These are phyloP conservation scores for Dendrothele bispora DNA, from an alignment of 768 basidiomycete species.

Conservation along the genomic window DNA sequence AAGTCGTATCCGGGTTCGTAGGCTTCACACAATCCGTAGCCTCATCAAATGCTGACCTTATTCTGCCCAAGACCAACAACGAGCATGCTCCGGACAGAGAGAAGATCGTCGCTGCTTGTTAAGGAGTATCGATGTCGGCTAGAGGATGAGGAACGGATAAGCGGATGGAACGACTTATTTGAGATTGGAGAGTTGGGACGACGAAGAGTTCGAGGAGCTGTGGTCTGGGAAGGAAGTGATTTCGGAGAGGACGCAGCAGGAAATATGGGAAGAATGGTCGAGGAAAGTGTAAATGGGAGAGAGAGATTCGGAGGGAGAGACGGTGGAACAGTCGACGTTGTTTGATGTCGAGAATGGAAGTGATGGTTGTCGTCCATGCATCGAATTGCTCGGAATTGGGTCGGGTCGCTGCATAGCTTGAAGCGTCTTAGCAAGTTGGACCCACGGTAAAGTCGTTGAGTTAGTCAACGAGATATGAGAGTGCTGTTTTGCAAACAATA, in stretches of 20 bases:
- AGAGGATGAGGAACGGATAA: not conserved
- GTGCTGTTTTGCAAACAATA: too few species aligned
- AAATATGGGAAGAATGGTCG: not conserved
- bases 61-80: not conserved
- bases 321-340: not conserved
- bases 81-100: not conserved
- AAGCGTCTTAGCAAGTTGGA: not conserved
- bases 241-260: not conserved
- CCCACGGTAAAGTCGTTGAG: not conserved
- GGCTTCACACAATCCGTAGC: conserved; percentile 27
- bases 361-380: not conserved
- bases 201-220: not conserved
- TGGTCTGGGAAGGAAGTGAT: too few species aligned
- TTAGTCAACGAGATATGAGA: not conserved
- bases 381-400: not conserved
- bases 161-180: not conserved
- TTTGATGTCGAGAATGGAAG: not conserved
- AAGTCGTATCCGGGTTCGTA: conserved; percentile 13
- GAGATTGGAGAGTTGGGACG: not conserved
- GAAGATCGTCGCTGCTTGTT: not conserved
- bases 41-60: not conserved
- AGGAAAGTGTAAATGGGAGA: not conserved
- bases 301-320: not conserved
- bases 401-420: not conserved
- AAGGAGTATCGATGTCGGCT: not conserved